Evolutionary conservation across 768 basidiomycete species (phyloP).

Genomic region (Pisolithus sp.): DNA sequence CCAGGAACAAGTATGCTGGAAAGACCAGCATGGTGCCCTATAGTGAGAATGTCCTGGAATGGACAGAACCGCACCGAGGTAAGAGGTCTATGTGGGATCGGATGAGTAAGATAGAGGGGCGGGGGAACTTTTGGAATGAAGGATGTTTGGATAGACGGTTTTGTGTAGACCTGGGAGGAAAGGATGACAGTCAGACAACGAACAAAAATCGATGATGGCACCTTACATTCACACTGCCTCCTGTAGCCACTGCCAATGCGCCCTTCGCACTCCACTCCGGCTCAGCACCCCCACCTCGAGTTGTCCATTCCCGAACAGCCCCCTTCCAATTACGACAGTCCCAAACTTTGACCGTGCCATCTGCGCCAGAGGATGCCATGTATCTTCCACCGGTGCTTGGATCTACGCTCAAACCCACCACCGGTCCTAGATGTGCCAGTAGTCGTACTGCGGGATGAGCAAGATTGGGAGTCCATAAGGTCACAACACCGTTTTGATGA

Average conservation of each 20-base stretch:
- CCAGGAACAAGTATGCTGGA: conserved; percentile 89
- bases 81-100: conserved; percentile 74
- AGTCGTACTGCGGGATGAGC: conserved; percentile 88
- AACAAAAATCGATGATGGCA: neutral
- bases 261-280: conserved; percentile 86
- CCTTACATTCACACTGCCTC: conserved; percentile 77
- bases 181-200: neutral
- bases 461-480: conserved; percentile 94
- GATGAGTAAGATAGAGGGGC: conserved; percentile 85
- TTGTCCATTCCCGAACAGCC: conserved; percentile 71
- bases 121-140: conserved; percentile 47
- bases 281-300: conserved; percentile 61
- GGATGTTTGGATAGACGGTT: conserved; percentile 55
- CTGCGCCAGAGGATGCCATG: conserved; percentile 84
- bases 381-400: conserved; percentile 81
- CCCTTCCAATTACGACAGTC: conserved; percentile 96
- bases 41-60: conserved; percentile 77
- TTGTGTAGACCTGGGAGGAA: conserved; percentile 57
- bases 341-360: conserved; percentile 92
- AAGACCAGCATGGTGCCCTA: conserved; percentile 74
- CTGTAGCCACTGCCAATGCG: conserved; percentile 70
- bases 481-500: conserved; percentile 93
- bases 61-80: conserved; percentile 78
- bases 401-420: conserved; percentile 76
- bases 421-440: conserved; percentile 85